Evolutionary conservation across 352 stramenopile genomes (phyloP), one percentile per base, ranked within the genome.

Genomic region (Phytophthora vignae): DNA sequence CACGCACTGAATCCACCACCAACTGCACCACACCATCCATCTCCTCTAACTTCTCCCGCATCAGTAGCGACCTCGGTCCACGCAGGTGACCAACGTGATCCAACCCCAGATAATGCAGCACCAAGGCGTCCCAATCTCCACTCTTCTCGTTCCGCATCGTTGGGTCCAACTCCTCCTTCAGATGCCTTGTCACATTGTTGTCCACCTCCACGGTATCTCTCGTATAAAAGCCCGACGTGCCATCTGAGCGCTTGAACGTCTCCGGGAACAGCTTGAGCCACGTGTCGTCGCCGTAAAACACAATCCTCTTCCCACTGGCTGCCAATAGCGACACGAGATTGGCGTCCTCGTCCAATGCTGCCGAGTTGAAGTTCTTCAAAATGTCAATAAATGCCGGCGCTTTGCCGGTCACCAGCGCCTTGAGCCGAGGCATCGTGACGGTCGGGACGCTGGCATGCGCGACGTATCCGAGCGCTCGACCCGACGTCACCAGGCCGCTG

Each of bases 271-370:
- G 70, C 68, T 93, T 92, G 27, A 97, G 87, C 91, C 91, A 97
- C 69, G 91, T 97, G 67, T 97, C 91, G 69, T 97, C 91, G 12
- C 91, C 91, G 67, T 97, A 97, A 65, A 97, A 93, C 46, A 97
- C 91, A 44, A 96, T 78, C 3, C 81, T 77, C 29, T 82, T 80
- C 4, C 81, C 85, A 31, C 73, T 78, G 4, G 75, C 67, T 19
- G 52, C 62, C 31, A 97, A 68, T 29, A 88, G 49, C 33, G 84
- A 76, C 27, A 97, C 54, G 14, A 97, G 55, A 55, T 96, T 97
- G 12, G 88, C 78, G 22, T 96, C 86, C 0, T 77, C 71, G 22
- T 58, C 74, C 21, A 97, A 74, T n/a, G 84, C 84, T 22, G 80
- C 90, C 3, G 91, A 96, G 61, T 97, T 95, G 60, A 97, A 96